Base-by-base conservation (phyloP, 1,139 yeast genomes). In the Schwanniomyces etchellsii region DNA sequence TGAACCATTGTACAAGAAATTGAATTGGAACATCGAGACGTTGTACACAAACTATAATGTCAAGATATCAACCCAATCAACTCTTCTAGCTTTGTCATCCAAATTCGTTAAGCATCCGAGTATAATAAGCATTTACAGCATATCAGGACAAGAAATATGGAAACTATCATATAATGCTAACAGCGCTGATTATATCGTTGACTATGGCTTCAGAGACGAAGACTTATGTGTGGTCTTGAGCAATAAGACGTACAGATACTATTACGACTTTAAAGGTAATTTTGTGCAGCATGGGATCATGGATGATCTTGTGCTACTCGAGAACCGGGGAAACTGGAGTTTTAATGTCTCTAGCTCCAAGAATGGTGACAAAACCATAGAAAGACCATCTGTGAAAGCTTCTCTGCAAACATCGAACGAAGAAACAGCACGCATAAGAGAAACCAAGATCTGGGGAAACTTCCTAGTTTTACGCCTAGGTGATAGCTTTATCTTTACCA, bases 201-300 rank as follows among this genome's bases (percentile, higher is more conserved):
- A 81, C 14, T 78, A 77, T 25, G 76, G 77, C 17, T 67, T 66
- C 39, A 34, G 74, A 51, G 74, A 33, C 36, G 94, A 84, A 40
- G 67, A 73, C 33, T 61, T 88, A 34, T 56, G 81, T 13, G 73
- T 86, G 6, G 72, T 85, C 1, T 55, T 82, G 18, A 70, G 67
- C 24, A 66, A 67, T 35, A 70, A 86, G 2, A 62, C 64, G 22
- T 74, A 73, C 25, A 60, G 96, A 37, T 60, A 70, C 29, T 89
- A 88, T 48, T 57, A 70, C 29, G 89, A 84, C 42, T 76, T 83
- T 38, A 74, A 74, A 21, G 85, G 86, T 4, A 76, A 73, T 32
- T 78, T 79, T 45, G 66, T 70, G 29, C 85, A 80, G 39, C 50
- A 57, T 38, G 33, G 39, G 27, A 70, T 54, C 30, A 53, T 57